Evolutionary conservation across 2,329 filamentous ascomycete genomes (phyloP).

Genomic region (Furcasterigmium furcatum): DNA sequence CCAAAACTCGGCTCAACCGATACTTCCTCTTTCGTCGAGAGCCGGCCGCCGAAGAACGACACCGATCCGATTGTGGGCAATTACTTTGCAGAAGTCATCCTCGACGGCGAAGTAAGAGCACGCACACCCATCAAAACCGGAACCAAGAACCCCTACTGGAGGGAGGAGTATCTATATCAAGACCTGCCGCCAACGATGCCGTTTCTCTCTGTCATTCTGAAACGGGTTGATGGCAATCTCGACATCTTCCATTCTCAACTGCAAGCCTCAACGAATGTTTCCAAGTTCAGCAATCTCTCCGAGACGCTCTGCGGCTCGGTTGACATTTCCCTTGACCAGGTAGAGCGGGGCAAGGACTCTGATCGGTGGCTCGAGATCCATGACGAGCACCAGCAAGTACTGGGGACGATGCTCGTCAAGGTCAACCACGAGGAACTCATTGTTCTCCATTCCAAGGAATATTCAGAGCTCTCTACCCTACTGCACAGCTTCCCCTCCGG

Average conservation of each 20-base stretch:
- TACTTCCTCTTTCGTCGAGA: conserved; percentile 7
- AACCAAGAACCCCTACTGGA: conserved; percentile 76
- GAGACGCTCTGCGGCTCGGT: conserved; percentile 66
- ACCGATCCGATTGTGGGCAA: conserved; percentile 56
- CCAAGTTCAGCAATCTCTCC: conserved; percentile 37
- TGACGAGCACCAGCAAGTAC: conserved; percentile 70
- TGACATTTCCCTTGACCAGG: conserved; percentile 76
- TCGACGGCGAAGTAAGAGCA: conserved; percentile 76
- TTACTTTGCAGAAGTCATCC: conserved; percentile 74
- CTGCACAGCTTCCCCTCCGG: conserved; percentile 82
- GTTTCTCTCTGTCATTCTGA: conserved; percentile 68
- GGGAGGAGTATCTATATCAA: conserved; percentile 74
- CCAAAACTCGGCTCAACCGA: conserved; percentile 18
- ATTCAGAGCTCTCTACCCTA: conserved; percentile 76
- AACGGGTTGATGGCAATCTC: conserved; percentile 53
- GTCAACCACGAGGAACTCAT: conserved; percentile 84
- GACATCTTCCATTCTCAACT: conserved; percentile 43
- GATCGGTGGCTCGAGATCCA: conserved; percentile 87
- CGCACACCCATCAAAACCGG: conserved; percentile 70
- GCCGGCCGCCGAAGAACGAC: conserved; percentile 26
- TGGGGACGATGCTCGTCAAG: conserved; percentile 83
- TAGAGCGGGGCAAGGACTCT: conserved; percentile 72
- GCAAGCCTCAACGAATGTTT: conserved; percentile 37
- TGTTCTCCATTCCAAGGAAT: conserved; percentile 82
- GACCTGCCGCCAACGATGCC: conserved; percentile 70